phyloP scores from a whole-genome alignment of 2,329 filamentous ascomycete genomes.

The Zasmidium citrigriseum region DNA sequence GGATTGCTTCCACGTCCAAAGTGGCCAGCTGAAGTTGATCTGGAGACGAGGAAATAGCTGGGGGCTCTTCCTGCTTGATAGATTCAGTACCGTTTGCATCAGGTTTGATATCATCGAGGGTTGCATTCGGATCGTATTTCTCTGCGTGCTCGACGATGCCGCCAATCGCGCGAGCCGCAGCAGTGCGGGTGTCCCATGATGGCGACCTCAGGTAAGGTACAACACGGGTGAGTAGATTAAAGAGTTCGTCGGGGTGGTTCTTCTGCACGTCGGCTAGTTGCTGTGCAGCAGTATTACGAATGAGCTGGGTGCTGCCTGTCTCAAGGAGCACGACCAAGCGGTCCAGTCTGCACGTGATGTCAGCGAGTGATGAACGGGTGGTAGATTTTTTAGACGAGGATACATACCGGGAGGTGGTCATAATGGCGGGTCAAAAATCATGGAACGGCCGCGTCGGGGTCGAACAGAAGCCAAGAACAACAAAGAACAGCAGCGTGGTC shows the following conservation, averaged over 20 bases:
- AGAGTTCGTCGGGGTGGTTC: conserved; percentile 94
- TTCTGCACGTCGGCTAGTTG: conserved; percentile 98
- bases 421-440: conserved; percentile 12
- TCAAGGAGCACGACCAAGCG: conserved; percentile 75
- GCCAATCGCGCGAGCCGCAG: conserved; percentile 89
- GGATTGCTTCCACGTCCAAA: conserved; percentile 75
- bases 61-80: conserved; percentile 58
- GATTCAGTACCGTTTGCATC: conserved; percentile 39
- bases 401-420: conserved; percentile 30
- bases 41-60: conserved; percentile 21
- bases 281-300: conserved; percentile 94
- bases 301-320: conserved; percentile 93
- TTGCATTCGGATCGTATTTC: conserved; percentile 73
- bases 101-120: conserved; percentile 32
- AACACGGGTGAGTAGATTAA: conserved; percentile 89
- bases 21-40: conserved; percentile 71
- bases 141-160: conserved; percentile 90
- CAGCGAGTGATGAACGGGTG: not conserved
- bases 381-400: not conserved
- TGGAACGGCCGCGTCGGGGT: not conserved
- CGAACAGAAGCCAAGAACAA: not conserved
- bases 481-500: not conserved
- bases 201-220: conserved; percentile 94
- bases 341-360: conserved; percentile 38
- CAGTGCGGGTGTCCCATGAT: conserved; percentile 94